Conservation (phyloP, 2,329 filamentous ascomycete genomes). For the Hypoxylon sp. region DNA sequence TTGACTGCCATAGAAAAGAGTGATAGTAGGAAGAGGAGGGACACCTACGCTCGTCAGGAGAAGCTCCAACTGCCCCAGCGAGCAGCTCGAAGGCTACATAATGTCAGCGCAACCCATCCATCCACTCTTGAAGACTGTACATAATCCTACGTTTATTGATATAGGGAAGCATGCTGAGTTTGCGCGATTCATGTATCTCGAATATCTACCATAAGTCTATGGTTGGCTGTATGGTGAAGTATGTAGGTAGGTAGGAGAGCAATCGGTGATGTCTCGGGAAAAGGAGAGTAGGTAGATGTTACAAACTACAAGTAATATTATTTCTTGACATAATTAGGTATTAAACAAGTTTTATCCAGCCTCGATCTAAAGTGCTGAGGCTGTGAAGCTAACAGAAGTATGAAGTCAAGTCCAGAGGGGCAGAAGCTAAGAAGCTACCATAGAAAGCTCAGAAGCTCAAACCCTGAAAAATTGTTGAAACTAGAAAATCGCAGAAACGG, state of each 20-base stretch:
- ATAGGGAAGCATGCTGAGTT: conserved; percentile 46
- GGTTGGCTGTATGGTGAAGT: too few relatives aligned
- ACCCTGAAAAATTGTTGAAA: conserved; percentile 11
- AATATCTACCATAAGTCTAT: conserved; percentile 28
- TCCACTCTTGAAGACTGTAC: not conserved
- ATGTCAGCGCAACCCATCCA: conserved; percentile 27
- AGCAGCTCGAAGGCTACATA: conserved; percentile 55
- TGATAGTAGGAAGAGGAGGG: not conserved
- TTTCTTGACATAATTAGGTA: too few relatives aligned
- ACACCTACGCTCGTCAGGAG: conserved; percentile 57
- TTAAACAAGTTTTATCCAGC: too few relatives aligned
- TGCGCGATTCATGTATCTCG: conserved; percentile 13
- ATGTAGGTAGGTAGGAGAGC: too few relatives aligned
- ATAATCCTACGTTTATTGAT: conserved; percentile 47
- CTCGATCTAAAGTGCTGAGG: too few relatives aligned
- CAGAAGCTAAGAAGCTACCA: too few relatives aligned
- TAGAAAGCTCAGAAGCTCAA: conserved; percentile 1
- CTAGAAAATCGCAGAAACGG: conserved; percentile 5
- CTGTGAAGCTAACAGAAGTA: too few relatives aligned
- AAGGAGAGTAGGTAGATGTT: too few relatives aligned
- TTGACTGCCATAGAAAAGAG: not conserved
- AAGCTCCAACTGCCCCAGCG: conserved; percentile 52
- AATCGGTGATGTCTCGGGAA: too few relatives aligned
- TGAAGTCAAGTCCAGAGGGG: too few relatives aligned
- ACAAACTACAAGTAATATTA: too few relatives aligned